Conservation (phyloP, 148 eudicot genomes). For the Rhododendron simsii region DNA sequence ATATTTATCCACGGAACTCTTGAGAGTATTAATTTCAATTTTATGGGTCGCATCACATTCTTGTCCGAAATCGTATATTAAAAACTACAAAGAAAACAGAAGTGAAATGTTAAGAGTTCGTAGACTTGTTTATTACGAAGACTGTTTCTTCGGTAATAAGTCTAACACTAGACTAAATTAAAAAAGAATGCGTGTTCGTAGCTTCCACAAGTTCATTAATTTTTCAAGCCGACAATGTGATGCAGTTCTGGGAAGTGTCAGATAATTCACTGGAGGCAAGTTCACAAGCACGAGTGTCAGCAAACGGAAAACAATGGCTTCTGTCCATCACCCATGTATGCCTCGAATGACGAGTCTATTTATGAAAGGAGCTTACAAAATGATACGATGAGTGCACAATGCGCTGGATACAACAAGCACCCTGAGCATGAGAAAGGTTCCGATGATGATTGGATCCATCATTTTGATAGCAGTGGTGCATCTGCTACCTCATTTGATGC, state of each 20-base stretch:
- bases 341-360: slow-evolving; percentile 32
- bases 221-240: slow-evolving; percentile 13
- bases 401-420: slow-evolving; percentile 22
- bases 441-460: slow-evolving; percentile 18
- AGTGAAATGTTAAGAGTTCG: neutral
- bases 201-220: neutral
- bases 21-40: neutral
- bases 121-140: neutral
- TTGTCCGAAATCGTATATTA: neutral
- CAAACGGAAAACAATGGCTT: slow-evolving; percentile 30
- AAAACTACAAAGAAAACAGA: neutral
- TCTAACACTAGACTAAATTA: neutral
- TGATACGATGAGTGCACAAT: slow-evolving; percentile 18
- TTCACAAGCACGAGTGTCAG: slow-evolving; percentile 93
- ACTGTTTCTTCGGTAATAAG: neutral
- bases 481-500: slow-evolving; percentile 22
- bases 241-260: slow-evolving; percentile 97
- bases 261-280: slow-evolving; percentile 93
- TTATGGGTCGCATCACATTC: neutral
- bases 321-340: slow-evolving; percentile 32
- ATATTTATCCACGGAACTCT: neutral
- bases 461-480: slow-evolving; percentile 10
- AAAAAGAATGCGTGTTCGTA: neutral
- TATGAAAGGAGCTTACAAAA: slow-evolving; percentile 19
- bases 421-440: slow-evolving; percentile 23